Evolutionary conservation across 495 filamentous ascomycete species (phyloP).

Genomic region (Gamarada debralockiae): DNA sequence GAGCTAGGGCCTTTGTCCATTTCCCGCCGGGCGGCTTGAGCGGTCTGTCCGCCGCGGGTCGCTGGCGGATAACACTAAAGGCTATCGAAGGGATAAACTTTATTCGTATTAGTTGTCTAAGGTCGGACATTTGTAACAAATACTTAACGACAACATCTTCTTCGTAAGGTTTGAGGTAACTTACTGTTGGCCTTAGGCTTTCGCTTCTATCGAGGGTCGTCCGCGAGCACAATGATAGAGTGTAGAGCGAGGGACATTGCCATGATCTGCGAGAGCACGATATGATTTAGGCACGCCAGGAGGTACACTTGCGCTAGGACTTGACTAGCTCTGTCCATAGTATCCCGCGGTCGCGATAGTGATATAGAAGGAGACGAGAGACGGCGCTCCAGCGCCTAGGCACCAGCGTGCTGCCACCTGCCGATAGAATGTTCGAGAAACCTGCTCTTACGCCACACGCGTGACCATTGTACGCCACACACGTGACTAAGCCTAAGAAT

Average conservation of each 20-base stretch:
- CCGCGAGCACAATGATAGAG: neutral
- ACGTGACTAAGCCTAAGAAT: constrained; percentile 8
- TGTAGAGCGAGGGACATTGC: neutral
- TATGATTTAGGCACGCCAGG: neutral
- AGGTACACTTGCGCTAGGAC: constrained; percentile 1
- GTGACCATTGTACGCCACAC: constrained; percentile 7
- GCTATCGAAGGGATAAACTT: no score
- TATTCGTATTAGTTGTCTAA: no score
- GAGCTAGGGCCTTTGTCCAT: no score
- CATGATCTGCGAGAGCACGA: no score
- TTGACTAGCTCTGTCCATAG: constrained; percentile 4
- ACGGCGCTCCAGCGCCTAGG: constrained; percentile 10
- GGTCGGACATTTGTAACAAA: no score
- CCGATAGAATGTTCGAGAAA: constrained; percentile 20
- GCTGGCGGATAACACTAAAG: no score
- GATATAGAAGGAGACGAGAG: constrained; percentile 9
- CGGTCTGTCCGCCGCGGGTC: no score
- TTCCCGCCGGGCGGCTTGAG: no score
- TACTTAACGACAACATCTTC: no score
- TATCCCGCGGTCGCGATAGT: constrained; percentile 11
- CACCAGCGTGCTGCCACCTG: constrained; percentile 10
- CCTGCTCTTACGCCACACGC: constrained; percentile 17
- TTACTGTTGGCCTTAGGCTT: no score
- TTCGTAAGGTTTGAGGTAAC: no score
- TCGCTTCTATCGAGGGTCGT: neutral